phyloP scores from a whole-genome alignment of 805 yeast species.

The Komagataella ulmi region DNA sequence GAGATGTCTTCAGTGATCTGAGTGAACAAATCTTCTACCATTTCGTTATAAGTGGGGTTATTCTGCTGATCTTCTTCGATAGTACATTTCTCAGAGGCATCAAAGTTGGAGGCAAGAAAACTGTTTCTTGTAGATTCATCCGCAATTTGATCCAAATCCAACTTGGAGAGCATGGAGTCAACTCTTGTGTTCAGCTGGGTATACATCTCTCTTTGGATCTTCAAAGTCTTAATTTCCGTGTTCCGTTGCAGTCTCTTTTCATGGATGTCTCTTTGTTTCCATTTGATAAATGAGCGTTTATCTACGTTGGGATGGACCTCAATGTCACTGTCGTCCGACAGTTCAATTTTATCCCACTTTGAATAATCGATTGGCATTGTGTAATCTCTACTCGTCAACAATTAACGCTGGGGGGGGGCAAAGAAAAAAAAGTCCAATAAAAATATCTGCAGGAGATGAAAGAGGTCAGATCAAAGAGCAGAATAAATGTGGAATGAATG shows the following conservation, averaged over 20 bases:
- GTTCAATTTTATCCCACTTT: constrained; percentile 93
- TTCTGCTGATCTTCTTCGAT: constrained; percentile 20
- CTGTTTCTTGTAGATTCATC: constrained; percentile 19
- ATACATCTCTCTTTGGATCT: constrained; percentile 75
- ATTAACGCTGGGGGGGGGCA: not conserved
- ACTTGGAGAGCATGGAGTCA: constrained; percentile 37
- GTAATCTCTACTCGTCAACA: not conserved
- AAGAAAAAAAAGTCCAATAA: not conserved
- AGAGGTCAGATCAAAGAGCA: not conserved
- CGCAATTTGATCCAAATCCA: constrained; percentile 25
- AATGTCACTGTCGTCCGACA: constrained; percentile 92
- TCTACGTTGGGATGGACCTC: constrained; percentile 99
- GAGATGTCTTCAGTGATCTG: constrained; percentile 55
- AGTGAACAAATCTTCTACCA: constrained; percentile 82
- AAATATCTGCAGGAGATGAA: not conserved
- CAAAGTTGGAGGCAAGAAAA: constrained; percentile 38
- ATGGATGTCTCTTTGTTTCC: constrained; percentile 97
- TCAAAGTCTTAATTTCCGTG: constrained; percentile 61
- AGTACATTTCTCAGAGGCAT: constrained; percentile 38
- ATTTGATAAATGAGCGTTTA: constrained; percentile 76
- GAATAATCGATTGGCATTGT: constrained; percentile 65
- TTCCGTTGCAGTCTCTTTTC: constrained; percentile 78
- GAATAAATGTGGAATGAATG: not conserved
- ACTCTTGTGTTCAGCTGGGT: constrained; percentile 60
- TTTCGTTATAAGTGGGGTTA: constrained; percentile 68